A percentile compares a stretch with the other conserved stretches of the same genome.
phyloP scores from a whole-genome alignment of 2,329 filamentous ascomycete species.

The Aspergillus terreus region DNA sequence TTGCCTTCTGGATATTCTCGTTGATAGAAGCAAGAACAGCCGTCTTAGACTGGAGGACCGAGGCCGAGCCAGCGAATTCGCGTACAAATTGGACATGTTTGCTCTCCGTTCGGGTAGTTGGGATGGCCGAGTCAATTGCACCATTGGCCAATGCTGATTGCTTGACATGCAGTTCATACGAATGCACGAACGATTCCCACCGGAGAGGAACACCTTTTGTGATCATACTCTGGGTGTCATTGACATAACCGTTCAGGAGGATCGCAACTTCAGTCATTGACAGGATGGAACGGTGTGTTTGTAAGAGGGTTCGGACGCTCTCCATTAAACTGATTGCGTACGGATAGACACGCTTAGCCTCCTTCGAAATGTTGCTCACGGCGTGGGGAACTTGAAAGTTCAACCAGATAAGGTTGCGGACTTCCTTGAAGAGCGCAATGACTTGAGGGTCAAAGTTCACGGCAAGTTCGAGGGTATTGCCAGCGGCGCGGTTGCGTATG shows the following conservation, averaged over 20 bases:
- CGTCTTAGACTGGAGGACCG: constrained; percentile 83
- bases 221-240: constrained; percentile 80
- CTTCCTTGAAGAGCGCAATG: constrained; percentile 97
- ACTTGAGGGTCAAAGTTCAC: constrained; percentile 98
- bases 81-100: constrained; percentile 96
- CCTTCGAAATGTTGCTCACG: constrained; percentile 93
- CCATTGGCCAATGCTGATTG: constrained; percentile 58
- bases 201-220: constrained; percentile 82
- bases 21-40: constrained; percentile 74
- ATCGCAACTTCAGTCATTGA: constrained; percentile 85
- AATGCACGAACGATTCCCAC: constrained; percentile 98
- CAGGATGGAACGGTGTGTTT: constrained; percentile 79
- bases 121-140: constrained; percentile 55
- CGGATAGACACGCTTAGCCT: constrained; percentile 97
- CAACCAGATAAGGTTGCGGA: constrained; percentile 91
- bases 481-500: constrained; percentile 79
- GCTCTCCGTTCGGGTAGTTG: constrained; percentile 67
- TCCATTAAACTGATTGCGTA: constrained; percentile 99
- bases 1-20: constrained; percentile 73
- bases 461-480: constrained; percentile 78
- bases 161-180: constrained; percentile 84
- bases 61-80: constrained; percentile 84
- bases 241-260: constrained; percentile 84
- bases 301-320: constrained; percentile 87
- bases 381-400: constrained; percentile 91